A percentile compares a stretch with the other conserved stretches of the same genome.
Conservation (phyloP, 257 asterid genomes). For the Verbascum thapsus region DNA sequence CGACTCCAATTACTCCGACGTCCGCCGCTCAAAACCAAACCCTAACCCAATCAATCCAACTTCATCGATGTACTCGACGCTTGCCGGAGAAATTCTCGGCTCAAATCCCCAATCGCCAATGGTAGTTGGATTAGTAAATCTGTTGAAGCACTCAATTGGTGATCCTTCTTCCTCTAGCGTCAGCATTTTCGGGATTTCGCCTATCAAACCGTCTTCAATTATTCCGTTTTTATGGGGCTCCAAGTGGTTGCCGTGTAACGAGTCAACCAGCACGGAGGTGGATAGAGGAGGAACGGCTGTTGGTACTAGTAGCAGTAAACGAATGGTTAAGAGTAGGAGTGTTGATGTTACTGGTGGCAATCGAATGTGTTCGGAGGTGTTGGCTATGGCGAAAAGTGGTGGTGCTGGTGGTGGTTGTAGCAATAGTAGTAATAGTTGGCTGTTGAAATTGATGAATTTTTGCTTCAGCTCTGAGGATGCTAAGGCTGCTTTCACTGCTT, state of each 20-base stretch:
- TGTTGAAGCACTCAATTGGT: constrained; percentile 54
- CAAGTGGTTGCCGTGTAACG: constrained; percentile 82
- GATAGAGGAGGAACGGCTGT: constrained; percentile 57
- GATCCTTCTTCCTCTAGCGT: constrained; percentile 32
- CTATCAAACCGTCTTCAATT: constrained; percentile 50
- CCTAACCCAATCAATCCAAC: constrained; percentile 27
- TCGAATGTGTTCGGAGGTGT: constrained; percentile 40
- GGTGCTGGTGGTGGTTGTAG: constrained; percentile 21
- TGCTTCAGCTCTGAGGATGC: constrained; percentile 76
- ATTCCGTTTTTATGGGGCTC: constrained; percentile 62
- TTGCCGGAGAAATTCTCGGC: constrained; percentile 53
- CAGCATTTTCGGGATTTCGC: constrained; percentile 59
- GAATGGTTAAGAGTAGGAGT: constrained; percentile 13
- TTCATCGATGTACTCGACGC: constrained; percentile 44
- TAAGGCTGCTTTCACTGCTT: constrained; percentile 85
- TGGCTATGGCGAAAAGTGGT: constrained; percentile 38
- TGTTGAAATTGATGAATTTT: constrained; percentile 55
- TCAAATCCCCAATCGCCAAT: constrained; percentile 49
- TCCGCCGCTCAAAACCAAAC: constrained; percentile 35
- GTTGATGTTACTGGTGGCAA: constrained; percentile 20
- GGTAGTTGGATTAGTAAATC: constrained; percentile 53
- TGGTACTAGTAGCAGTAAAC: constrained; percentile 21
- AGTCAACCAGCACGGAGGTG: constrained; percentile 47
- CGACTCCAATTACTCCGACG: constrained; percentile 46
- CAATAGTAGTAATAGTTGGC: constrained; percentile 48